Conservation (phyloP, 164 flowering plant genomes). For the Akebia trifoliata region DNA sequence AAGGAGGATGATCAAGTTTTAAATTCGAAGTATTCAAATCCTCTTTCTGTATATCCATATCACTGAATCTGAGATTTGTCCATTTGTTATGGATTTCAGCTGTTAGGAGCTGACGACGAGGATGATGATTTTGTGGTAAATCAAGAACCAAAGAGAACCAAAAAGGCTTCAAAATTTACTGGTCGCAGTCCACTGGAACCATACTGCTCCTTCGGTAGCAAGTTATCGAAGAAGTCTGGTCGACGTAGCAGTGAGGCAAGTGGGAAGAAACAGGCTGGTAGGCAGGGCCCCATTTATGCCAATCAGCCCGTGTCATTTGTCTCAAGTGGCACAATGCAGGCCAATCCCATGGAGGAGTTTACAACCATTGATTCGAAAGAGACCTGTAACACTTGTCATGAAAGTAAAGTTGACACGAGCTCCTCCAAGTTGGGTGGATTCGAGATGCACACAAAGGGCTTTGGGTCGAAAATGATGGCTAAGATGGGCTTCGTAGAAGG, state of each 20-base stretch:
- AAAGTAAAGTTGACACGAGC: slow-evolving; percentile 17
- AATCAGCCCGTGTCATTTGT: slow-evolving; percentile 77
- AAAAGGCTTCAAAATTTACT: slow-evolving; percentile 24
- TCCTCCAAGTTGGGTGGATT: slow-evolving; percentile 49
- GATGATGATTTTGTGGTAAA: slow-evolving; percentile 47
- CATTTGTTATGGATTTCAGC: slow-evolving; percentile 37
- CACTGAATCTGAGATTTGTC: background rate
- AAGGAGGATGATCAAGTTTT: no score
- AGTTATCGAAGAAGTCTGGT: slow-evolving; percentile 21
- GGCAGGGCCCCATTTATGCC: slow-evolving; percentile 30
- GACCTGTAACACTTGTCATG: background rate
- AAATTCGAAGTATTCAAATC: no score
- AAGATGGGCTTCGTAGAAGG: slow-evolving; percentile 89
- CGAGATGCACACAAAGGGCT: slow-evolving; percentile 90
- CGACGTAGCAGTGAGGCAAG: slow-evolving; percentile 20
- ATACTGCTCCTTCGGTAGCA: slow-evolving; percentile 21
- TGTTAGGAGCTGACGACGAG: slow-evolving; percentile 50
- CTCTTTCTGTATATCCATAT: no score
- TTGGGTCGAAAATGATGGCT: slow-evolving; percentile 93
- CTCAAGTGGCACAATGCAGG: slow-evolving; percentile 60
- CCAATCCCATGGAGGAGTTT: slow-evolving; percentile 32
- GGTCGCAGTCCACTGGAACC: slow-evolving; percentile 13
- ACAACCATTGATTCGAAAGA: slow-evolving; percentile 10
- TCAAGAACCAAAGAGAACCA: slow-evolving; percentile 21
- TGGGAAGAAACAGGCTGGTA: slow-evolving; percentile 26